These are phyloP conservation scores for Cucumis hystrix DNA, from an alignment of 306 rosid species.

Conservation along the genomic window DNA sequence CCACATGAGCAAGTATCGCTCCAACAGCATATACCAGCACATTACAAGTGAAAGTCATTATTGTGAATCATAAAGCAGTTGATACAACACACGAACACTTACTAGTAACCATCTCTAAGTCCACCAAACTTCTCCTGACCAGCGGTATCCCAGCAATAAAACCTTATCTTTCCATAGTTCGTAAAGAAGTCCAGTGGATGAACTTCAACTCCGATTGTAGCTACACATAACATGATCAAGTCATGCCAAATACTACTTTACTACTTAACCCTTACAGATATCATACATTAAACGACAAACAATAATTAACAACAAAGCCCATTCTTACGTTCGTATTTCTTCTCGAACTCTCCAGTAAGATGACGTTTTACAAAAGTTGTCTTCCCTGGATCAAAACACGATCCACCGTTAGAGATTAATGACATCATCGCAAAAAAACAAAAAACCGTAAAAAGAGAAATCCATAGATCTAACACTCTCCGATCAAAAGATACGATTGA, in stretches of 20 bases:
- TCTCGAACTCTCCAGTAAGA: conserved; percentile 22
- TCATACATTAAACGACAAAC: background rate
- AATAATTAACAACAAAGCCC: background rate
- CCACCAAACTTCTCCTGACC: conserved; percentile 25
- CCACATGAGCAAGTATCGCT: background rate
- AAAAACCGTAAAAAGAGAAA: background rate
- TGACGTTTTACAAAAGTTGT: conserved; percentile 22
- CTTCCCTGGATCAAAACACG: conserved; percentile 7
- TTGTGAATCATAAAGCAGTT: background rate
- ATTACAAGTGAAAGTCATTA: background rate
- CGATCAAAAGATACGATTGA: background rate
- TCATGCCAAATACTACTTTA: background rate
- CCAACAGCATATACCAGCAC: background rate
- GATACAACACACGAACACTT: background rate
- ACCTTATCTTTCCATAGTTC: conserved; percentile 16
- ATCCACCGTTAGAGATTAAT: background rate
- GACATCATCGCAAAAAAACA: background rate
- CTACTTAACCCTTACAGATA: background rate
- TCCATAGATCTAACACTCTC: background rate
- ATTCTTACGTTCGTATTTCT: conserved; percentile 18
- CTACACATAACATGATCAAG: conserved; percentile 6
- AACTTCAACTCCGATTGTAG: conserved; percentile 23
- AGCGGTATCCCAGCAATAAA: conserved; percentile 22
- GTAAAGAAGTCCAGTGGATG: conserved; percentile 19
- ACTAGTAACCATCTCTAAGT: conserved; percentile 21